Conservation (phyloP, 106 monocot species). For the Dioscorea dumetorum region DNA sequence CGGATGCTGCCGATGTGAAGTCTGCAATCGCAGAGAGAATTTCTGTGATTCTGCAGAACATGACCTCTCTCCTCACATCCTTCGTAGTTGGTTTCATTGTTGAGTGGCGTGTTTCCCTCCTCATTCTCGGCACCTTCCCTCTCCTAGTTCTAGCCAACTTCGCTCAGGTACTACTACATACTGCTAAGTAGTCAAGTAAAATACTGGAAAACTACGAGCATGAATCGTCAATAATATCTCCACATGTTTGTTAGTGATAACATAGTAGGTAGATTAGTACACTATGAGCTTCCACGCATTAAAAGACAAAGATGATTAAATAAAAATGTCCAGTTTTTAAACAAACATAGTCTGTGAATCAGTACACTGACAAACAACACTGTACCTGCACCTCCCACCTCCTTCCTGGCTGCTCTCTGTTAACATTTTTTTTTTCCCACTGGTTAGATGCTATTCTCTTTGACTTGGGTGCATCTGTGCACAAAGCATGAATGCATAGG, state of each 20-base stretch:
- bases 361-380: not conserved
- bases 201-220: not conserved
- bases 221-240: too few relatives aligned
- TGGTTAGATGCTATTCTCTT: constrained; percentile 17
- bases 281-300: too few relatives aligned
- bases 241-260: too few relatives aligned
- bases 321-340: not conserved
- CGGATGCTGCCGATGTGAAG: constrained; percentile 93
- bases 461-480: not conserved
- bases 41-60: constrained; percentile 96
- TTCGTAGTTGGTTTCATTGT: constrained; percentile 87
- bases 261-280: not conserved
- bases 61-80: constrained; percentile 90
- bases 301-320: not conserved
- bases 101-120: constrained; percentile 87
- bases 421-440: not conserved
- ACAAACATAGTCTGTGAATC: not conserved
- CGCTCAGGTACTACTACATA: constrained; percentile 63
- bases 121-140: constrained; percentile 97
- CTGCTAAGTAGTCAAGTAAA: not conserved
- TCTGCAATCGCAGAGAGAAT: constrained; percentile 94
- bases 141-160: constrained; percentile 97
- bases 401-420: constrained; percentile 12
- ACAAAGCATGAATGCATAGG: constrained; percentile 10
- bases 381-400: constrained; percentile 6